Conservation (phyloP, 106 monocot genomes). For the Apostasia ramifera region DNA sequence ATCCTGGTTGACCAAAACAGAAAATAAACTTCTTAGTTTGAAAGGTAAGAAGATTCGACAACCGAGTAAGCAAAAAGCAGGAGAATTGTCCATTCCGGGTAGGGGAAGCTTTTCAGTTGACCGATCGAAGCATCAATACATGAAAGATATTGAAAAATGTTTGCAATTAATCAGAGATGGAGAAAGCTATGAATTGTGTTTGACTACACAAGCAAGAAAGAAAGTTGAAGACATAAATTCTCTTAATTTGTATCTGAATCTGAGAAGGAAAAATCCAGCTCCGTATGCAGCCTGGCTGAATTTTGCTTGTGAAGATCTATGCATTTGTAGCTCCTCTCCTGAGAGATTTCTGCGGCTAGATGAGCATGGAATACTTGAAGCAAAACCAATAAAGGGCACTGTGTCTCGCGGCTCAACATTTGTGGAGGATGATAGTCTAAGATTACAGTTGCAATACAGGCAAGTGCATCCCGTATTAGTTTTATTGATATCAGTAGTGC, state of each 20-base stretch:
- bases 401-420: constrained; percentile 65
- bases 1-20: constrained; percentile 62
- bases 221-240: constrained; percentile 33
- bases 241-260: constrained; percentile 48
- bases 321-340: constrained; percentile 82
- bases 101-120: constrained; percentile 43
- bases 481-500: no score
- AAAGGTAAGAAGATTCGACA: constrained; percentile 20
- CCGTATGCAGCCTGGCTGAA: constrained; percentile 97
- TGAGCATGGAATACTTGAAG: constrained; percentile 58
- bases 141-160: constrained; percentile 66
- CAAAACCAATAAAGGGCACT: constrained; percentile 97
- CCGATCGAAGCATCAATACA: constrained; percentile 66
- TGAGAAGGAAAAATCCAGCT: constrained; percentile 83
- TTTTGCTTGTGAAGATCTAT: constrained; percentile 61
- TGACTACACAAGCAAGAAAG: constrained; percentile 83
- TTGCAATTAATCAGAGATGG: constrained; percentile 77
- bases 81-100: not conserved
- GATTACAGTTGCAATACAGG: constrained; percentile 75
- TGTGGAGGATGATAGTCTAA: constrained; percentile 66
- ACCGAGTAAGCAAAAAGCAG: constrained; percentile 11
- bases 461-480: constrained; percentile 1
- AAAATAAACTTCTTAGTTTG: constrained; percentile 59
- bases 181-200: constrained; percentile 92
- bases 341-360: constrained; percentile 81